Conservation (phyloP, 2,329 filamentous ascomycete species). For the Verticillium tricorpus region DNA sequence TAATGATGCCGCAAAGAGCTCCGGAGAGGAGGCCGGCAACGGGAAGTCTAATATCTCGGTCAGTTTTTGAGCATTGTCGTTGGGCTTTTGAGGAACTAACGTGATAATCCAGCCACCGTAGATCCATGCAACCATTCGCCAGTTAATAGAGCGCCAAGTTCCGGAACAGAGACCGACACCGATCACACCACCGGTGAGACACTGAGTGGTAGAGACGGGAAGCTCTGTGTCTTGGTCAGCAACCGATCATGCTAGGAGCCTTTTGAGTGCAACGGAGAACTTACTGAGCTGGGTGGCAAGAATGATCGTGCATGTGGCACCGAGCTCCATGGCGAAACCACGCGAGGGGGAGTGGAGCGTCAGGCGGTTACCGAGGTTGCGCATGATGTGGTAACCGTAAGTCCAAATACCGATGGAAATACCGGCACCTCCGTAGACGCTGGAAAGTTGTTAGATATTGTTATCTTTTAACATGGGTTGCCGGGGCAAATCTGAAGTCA, state of each 20-base stretch:
- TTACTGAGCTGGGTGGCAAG: slow-evolving; percentile 52
- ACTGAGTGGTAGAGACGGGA: slow-evolving; percentile 55
- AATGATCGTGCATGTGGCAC: slow-evolving; percentile 57
- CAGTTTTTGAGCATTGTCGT: no score
- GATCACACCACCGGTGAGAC: slow-evolving; percentile 51
- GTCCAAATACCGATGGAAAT: slow-evolving; percentile 44
- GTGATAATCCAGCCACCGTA: background rate
- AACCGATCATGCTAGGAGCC: background rate
- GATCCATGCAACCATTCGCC: slow-evolving; percentile 47
- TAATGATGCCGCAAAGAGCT: slow-evolving; percentile 50
- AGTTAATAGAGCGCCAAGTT: slow-evolving; percentile 50
- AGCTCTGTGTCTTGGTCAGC: slow-evolving; percentile 25
- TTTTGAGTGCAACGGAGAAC: background rate
- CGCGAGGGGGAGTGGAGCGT: slow-evolving; percentile 52
- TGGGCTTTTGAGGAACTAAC: slow-evolving; percentile 26
- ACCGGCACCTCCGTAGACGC: slow-evolving; percentile 22
- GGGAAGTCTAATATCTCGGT: slow-evolving; percentile 2
- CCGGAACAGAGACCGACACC: slow-evolving; percentile 53
- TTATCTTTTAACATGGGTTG: background rate
- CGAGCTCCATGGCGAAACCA: slow-evolving; percentile 43
- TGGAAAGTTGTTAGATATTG: background rate
- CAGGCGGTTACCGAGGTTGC: slow-evolving; percentile 52
- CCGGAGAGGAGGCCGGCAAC: slow-evolving; percentile 48
- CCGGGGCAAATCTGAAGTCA: background rate
- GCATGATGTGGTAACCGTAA: slow-evolving; percentile 54